A percentile compares a stretch with the other conserved stretches of the same genome.
Conservation (phyloP, 73 alveolate genomes). For the Symbiodinium natans region DNA sequence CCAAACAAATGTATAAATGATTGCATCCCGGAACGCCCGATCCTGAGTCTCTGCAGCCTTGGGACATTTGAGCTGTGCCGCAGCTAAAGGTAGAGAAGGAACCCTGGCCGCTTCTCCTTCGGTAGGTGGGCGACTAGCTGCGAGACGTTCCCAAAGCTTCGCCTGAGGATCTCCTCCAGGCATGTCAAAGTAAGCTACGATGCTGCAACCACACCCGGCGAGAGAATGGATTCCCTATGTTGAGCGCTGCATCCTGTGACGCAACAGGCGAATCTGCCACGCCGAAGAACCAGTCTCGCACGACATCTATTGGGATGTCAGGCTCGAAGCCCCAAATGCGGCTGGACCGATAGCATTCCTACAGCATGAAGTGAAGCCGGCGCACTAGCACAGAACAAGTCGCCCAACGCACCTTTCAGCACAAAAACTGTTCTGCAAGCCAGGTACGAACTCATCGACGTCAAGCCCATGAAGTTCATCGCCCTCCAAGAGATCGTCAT, state of each 20-base stretch:
- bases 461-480: neutral
- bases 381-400: neutral
- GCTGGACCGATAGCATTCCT: conserved; percentile 12
- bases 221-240: no score
- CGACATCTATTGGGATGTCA: neutral
- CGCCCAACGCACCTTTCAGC: no score
- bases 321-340: conserved; percentile 17
- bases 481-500: neutral
- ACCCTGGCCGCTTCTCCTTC: neutral
- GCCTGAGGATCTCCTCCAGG: neutral
- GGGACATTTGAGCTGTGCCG: no score
- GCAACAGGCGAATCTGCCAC: neutral
- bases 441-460: neutral
- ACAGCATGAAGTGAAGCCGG: neutral
- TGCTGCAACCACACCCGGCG: no score
- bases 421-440: neutral
- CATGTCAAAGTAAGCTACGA: neutral
- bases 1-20: no score
- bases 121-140: neutral
- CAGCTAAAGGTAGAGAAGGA: neutral
- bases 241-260: neutral
- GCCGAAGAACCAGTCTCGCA: conserved; percentile 20
- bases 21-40: no score
- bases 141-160: neutral
- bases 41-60: no score